Evolutionary conservation across 345 rosid species (phyloP).

Genomic region (Aquilaria yunnanensis): DNA sequence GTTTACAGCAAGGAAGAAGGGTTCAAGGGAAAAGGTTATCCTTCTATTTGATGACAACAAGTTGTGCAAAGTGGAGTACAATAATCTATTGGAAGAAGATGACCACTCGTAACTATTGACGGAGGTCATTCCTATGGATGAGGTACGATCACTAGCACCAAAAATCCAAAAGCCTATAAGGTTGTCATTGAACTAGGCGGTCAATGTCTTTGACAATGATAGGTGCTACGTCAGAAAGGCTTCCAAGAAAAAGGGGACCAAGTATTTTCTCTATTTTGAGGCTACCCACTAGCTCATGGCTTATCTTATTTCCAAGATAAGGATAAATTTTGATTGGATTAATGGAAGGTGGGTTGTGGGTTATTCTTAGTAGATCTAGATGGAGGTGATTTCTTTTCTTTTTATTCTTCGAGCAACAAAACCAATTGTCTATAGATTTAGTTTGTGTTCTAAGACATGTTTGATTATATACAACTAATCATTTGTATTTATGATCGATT

Average conservation of each 20-base stretch:
- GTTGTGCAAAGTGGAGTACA: background rate
- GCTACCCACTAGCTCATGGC: background rate
- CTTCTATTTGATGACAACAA: background rate
- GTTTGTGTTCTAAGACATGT: no score
- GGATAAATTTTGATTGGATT: background rate
- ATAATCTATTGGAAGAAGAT: constrained; percentile 2
- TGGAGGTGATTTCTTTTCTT: background rate
- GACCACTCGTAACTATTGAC: background rate
- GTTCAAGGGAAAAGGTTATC: background rate
- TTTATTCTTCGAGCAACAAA: no score
- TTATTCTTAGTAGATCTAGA: background rate
- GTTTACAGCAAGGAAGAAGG: background rate
- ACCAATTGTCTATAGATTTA: no score
- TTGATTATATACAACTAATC: no score
- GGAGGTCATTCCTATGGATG: constrained; percentile 1
- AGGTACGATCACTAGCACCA: constrained; percentile 2
- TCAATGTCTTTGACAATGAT: constrained; percentile 9
- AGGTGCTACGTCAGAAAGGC: constrained; percentile 1
- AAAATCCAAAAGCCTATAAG: no score
- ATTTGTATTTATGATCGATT: no score
- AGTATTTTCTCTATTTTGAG: constrained; percentile 3
- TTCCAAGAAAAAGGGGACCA: background rate
- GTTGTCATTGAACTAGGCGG: background rate
- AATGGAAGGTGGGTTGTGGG: background rate
- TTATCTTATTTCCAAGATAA: background rate